Percentiles rank a stretch among this genome's conserved stretches.
phyloP scores from a whole-genome alignment of 345 rosid genomes.

The Gossypium herbaceum region DNA sequence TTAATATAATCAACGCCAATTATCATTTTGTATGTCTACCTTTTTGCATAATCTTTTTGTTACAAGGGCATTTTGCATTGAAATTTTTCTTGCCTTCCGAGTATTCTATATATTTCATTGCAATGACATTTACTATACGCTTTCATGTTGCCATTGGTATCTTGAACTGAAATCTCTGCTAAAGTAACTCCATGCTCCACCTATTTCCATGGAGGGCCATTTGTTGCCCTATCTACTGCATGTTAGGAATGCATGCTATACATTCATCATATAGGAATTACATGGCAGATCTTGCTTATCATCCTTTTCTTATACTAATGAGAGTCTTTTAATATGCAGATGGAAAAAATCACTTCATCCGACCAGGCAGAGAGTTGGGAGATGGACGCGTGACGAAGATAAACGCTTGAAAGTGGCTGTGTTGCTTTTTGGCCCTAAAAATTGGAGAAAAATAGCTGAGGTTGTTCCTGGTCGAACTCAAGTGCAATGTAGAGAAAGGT shows the following conservation, averaged over 20 bases:
- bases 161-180: neutral
- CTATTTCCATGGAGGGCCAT: neutral
- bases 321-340: constrained; percentile 34
- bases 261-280: neutral
- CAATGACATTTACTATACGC: neutral
- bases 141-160: neutral
- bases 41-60: neutral
- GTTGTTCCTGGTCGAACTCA: constrained; percentile 84
- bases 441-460: constrained; percentile 73
- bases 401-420: constrained; percentile 74
- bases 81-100: neutral
- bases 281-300: neutral
- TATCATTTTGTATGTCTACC: neutral
- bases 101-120: neutral
- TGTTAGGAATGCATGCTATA: neutral
- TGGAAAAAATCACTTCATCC: constrained; percentile 80
- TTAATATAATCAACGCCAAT: neutral
- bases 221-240: neutral
- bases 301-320: neutral
- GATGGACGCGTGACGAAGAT: constrained; percentile 63
- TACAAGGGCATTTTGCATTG: neutral
- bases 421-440: constrained; percentile 70
- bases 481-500: constrained; percentile 87
- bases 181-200: neutral
- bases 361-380: constrained; percentile 47